A percentile compares a stretch with the other conserved stretches of the same genome.
Evolutionary conservation across 345 rosid species (phyloP).

Genomic region (Aquilaria yunnanensis): DNA sequence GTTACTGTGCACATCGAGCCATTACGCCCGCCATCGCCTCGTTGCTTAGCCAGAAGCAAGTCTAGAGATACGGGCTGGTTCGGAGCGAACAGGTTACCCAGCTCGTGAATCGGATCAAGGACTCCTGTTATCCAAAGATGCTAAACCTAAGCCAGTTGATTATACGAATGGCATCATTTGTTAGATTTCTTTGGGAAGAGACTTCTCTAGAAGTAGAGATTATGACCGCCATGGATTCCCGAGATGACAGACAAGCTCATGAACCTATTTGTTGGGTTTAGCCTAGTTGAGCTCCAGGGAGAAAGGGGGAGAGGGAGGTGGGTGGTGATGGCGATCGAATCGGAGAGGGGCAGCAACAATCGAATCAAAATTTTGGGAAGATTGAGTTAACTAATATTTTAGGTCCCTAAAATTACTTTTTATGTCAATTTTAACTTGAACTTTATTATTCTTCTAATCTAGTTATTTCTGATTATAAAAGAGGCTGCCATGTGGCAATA

Average conservation of each 20-base stretch:
- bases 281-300: not conserved
- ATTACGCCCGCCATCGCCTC: too few species aligned
- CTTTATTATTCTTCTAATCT: too few species aligned
- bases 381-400: too few species aligned
- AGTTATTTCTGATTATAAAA: too few species aligned
- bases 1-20: too few species aligned
- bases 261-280: not conserved
- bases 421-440: too few species aligned
- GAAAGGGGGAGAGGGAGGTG: too few species aligned
- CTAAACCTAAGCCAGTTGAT: slow-evolving; percentile 12
- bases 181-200: slow-evolving; percentile 17
- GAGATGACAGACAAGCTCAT: not conserved
- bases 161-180: slow-evolving; percentile 8
- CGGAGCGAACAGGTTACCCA: slow-evolving; percentile 13
- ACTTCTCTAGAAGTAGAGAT: not conserved
- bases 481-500: too few species aligned
- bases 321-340: too few species aligned
- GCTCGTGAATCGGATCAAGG: slow-evolving; percentile 9
- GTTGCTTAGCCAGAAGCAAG: slow-evolving; percentile 14
- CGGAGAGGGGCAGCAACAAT: too few species aligned
- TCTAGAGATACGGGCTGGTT: slow-evolving; percentile 4
- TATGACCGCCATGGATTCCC: slow-evolving; percentile 11
- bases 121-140: not conserved
- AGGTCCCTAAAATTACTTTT: too few species aligned
- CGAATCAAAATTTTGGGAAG: too few species aligned